Conservation (phyloP, 306 rosid genomes). For the Glycine tomentella region DNA sequence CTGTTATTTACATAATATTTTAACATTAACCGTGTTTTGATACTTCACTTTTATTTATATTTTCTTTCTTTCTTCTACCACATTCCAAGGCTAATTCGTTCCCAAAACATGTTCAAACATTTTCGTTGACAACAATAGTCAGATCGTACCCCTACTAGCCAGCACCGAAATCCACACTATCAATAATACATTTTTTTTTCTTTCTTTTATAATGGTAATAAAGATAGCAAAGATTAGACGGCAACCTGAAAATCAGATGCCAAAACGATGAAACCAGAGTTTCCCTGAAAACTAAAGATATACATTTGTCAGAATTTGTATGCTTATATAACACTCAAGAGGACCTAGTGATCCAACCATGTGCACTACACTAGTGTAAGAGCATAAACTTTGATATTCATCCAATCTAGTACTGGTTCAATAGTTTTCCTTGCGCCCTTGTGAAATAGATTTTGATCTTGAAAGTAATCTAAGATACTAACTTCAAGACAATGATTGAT, state of each 20-base stretch:
- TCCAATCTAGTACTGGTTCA: conserved; percentile 44
- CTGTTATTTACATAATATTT: neutral
- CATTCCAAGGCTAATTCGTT: neutral
- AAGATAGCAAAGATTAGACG: neutral
- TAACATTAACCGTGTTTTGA: neutral
- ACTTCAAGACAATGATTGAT: neutral
- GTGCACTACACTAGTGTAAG: conserved; percentile 40
- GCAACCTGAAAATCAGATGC: conserved; percentile 15
- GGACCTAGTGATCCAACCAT: conserved; percentile 45
- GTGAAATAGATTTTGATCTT: conserved; percentile 32
- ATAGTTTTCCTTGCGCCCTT: conserved; percentile 38
- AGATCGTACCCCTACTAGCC: neutral
- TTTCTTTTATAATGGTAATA: neutral
- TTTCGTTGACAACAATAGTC: neutral
- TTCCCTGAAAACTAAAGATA: conserved; percentile 23
- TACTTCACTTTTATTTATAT: neutral
- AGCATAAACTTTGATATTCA: conserved; percentile 37
- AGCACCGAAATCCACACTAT: neutral
- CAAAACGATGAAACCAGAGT: conserved; percentile 30
- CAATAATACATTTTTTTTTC: neutral
- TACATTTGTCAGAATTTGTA: conserved; percentile 43
- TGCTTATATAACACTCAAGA: conserved; percentile 34
- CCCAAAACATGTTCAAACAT: neutral
- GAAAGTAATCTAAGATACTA: conserved; percentile 41
- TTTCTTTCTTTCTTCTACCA: neutral